Base-by-base conservation (phyloP, 345 rosid genomes). In the Eucalyptus victrix region DNA sequence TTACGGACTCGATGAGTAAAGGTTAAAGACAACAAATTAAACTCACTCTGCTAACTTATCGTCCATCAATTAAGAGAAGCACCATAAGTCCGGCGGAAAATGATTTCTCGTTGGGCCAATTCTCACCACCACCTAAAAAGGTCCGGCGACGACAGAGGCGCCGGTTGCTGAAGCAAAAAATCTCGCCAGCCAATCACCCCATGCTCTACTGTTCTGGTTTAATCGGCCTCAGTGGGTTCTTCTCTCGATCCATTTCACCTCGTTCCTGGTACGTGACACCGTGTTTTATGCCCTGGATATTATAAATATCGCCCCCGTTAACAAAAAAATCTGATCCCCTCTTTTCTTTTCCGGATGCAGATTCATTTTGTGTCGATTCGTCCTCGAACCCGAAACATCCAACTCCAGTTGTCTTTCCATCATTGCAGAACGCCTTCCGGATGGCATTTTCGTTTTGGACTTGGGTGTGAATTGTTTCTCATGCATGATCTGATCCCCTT, bases 361-460 rank as follows among this genome's bases (percentile, higher is more conserved):
- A 69, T 34, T 69, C 3, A 16, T 5, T 37, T 19, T 19, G 45
- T 72, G 21, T 72, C 26, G 26, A 19, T 72, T 69, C 45, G 26
- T 34, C 81, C 81, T 72, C 9, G 19, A 87, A 21, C 69, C 10
- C 69, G 53, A 45, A 42, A 88, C 34, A 32, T 67, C 44, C 34
- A 8, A 18, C 56, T 24, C 13, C 23, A 32, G 21, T 76, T 9
- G 30, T 50, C 21, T 37, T 49, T 49, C 44, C 30, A 32, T 62
- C 18, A 12, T 12, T 45, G 34, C 93, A 94, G 95, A 95, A 95
- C 69, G 95, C 95, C 5, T 94, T 93, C 76, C 93, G 93, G 56
- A 92, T 95, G 92, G 93, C 96, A 65, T 91, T 88, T 87, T 93
- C 93, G 91, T 83, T 94, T 85, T 94, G 94, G 94, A 93, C 90